Evolutionary conservation across 106 monocot species (phyloP).

Genomic region (Iris macrosiphon): DNA sequence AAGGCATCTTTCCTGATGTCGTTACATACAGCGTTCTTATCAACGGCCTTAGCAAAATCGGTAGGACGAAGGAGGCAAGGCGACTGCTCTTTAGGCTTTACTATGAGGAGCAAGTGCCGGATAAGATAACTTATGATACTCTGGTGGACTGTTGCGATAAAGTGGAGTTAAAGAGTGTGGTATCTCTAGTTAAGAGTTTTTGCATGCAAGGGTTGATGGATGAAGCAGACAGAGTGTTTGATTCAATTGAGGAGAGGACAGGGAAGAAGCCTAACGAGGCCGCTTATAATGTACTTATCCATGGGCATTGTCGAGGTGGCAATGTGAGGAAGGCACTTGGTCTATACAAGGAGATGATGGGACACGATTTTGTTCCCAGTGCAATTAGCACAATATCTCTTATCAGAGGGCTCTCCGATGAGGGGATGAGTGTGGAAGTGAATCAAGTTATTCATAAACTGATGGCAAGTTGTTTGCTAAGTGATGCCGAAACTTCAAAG

Average conservation of each 20-base stretch:
- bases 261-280: conserved; percentile 40
- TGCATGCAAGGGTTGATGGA: conserved; percentile 80
- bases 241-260: conserved; percentile 35
- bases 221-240: conserved; percentile 75
- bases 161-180: conserved; percentile 33
- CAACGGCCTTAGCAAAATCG: conserved; percentile 65
- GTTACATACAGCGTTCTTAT: conserved; percentile 92
- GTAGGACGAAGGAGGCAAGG: conserved; percentile 65
- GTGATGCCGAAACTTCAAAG: conserved; percentile 66
- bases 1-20: conserved; percentile 70
- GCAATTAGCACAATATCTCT: conserved; percentile 54
- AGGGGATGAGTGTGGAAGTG: conserved; percentile 44
- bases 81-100: conserved; percentile 51
- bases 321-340: conserved; percentile 54
- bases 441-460: conserved; percentile 49
- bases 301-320: conserved; percentile 70
- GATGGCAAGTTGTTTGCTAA: conserved; percentile 31
- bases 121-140: conserved; percentile 47
- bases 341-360: conserved; percentile 61
- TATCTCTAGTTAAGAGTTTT: conserved; percentile 68
- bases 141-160: conserved; percentile 43
- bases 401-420: conserved; percentile 52
- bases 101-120: conserved; percentile 43
- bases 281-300: conserved; percentile 69
- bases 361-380: conserved; percentile 47